Evolutionary conservation across 2,329 filamentous ascomycete genomes (phyloP).

Genomic region (Emmonsiellopsis sp.): DNA sequence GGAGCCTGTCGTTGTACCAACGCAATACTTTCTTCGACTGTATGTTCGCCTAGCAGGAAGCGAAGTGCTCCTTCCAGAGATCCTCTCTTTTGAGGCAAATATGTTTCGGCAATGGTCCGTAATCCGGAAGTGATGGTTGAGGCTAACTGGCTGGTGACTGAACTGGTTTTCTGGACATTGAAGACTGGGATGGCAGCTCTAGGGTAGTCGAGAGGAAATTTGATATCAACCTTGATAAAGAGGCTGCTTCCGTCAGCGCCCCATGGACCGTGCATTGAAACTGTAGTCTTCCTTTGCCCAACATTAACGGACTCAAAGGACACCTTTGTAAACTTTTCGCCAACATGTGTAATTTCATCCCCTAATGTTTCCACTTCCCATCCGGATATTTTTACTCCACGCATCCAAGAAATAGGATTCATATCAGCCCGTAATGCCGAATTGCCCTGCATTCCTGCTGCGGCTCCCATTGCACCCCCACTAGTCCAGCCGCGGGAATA

Average conservation of each 20-base stretch:
- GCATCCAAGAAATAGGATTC: slow-evolving; percentile 56
- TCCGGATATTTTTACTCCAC: slow-evolving; percentile 50
- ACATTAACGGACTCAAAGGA: slow-evolving; percentile 51
- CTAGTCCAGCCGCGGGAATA: slow-evolving; percentile 40
- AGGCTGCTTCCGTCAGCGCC: slow-evolving; percentile 41
- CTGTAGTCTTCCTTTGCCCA: slow-evolving; percentile 41
- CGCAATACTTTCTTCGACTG: slow-evolving; percentile 47
- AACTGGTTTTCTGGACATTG: slow-evolving; percentile 48
- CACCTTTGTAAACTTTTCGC: slow-evolving; percentile 52
- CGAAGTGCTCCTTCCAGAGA: slow-evolving; percentile 54
- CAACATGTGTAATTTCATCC: slow-evolving; percentile 53
- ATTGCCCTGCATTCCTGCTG: slow-evolving; percentile 39
- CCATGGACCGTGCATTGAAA: slow-evolving; percentile 54
- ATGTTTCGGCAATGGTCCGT: slow-evolving; percentile 45
- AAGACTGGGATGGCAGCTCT: slow-evolving; percentile 40
- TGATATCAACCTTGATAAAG: slow-evolving; percentile 49
- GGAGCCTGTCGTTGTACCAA: slow-evolving; percentile 50
- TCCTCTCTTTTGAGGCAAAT: slow-evolving; percentile 40
- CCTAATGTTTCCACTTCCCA: slow-evolving; percentile 47
- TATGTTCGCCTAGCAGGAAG: slow-evolving; percentile 51
- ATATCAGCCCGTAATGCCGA: slow-evolving; percentile 40
- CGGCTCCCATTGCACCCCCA: slow-evolving; percentile 38
- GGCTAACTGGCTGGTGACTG: slow-evolving; percentile 43
- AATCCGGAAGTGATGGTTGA: slow-evolving; percentile 42
- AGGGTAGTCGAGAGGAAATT: slow-evolving; percentile 51